Evolutionary conservation across 306 rosid genomes (phyloP).

Genomic region (Mimosa bimucronata): DNA sequence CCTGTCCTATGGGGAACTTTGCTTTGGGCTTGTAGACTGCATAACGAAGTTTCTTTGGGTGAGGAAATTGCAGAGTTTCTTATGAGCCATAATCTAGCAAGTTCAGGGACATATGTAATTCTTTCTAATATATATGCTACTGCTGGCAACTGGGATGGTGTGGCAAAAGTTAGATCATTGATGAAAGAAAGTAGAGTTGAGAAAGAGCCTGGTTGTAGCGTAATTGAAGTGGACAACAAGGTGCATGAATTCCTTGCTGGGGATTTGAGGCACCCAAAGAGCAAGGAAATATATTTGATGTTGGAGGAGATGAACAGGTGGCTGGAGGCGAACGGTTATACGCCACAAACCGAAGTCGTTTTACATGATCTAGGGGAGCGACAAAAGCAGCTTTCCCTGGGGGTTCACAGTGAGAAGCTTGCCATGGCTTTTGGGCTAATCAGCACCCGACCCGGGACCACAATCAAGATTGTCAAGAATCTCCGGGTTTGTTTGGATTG

Average conservation of each 20-base stretch:
- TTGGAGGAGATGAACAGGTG: constrained; percentile 64
- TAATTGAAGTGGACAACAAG: constrained; percentile 67
- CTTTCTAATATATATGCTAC: constrained; percentile 80
- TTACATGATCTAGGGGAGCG: constrained; percentile 71
- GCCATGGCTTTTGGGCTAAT: constrained; percentile 86
- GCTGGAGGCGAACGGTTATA: constrained; percentile 65
- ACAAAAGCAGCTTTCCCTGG: constrained; percentile 68
- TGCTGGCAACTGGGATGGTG: constrained; percentile 75
- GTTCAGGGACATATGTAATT: constrained; percentile 79
- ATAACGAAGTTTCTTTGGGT: constrained; percentile 60
- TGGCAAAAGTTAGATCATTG: constrained; percentile 67
- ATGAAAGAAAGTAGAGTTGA: constrained; percentile 74
- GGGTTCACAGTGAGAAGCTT: constrained; percentile 86
- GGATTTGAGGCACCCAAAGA: constrained; percentile 63
- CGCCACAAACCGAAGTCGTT: constrained; percentile 64
- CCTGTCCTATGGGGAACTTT: constrained; percentile 81
- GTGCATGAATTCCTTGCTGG: constrained; percentile 86
- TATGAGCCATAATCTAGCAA: constrained; percentile 57
- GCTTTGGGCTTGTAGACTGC: constrained; percentile 83
- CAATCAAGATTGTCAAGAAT: constrained; percentile 77
- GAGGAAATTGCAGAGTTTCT: constrained; percentile 75
- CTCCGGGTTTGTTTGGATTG: constrained; percentile 81
- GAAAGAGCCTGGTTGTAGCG: constrained; percentile 90
- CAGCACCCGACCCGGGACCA: constrained; percentile 61
- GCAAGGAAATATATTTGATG: constrained; percentile 66